phyloP scores from a whole-genome alignment of 176 grass and related monocot species.

The Triticum aestivum region DNA sequence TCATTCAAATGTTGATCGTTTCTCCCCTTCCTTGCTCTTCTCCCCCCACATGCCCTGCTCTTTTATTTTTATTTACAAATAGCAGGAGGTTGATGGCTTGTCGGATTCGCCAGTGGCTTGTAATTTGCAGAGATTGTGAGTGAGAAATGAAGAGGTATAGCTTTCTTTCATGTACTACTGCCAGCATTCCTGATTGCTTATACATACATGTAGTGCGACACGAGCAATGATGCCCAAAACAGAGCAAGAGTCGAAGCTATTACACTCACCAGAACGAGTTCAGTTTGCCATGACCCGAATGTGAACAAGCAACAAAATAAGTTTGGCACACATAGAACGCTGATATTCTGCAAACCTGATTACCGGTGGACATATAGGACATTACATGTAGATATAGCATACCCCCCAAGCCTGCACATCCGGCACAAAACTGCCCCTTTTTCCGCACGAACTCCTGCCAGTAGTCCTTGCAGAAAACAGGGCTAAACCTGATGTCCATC shows the following conservation, averaged over 20 bases:
- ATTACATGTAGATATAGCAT: background rate
- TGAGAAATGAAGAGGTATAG: constrained; percentile 54
- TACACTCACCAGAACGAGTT: background rate
- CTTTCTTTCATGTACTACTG: constrained; percentile 1
- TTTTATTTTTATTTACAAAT: constrained; percentile 42
- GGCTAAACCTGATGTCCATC: constrained; percentile 25
- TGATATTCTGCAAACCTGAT: constrained; percentile 8
- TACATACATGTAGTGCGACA: too few relatives aligned
- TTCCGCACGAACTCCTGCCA: background rate
- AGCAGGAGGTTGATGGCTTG: constrained; percentile 57
- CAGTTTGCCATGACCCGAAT: background rate
- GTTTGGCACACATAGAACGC: background rate
- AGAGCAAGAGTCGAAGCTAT: background rate
- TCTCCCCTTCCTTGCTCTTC: background rate
- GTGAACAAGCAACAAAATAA: background rate
- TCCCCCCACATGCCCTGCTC: constrained; percentile 33
- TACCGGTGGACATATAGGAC: background rate
- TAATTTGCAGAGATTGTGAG: constrained; percentile 32
- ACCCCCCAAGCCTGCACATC: constrained; percentile 32
- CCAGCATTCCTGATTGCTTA: background rate
- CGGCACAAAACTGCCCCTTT: constrained; percentile 35
- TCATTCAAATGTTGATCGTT: constrained; percentile 44
- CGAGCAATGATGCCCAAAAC: background rate
- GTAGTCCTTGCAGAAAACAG: background rate
- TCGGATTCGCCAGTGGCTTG: constrained; percentile 45